Percentiles rank a stretch among this genome's conserved stretches.
phyloP scores from a whole-genome alignment of 345 rosid species.

The Lepidium didymum region DNA sequence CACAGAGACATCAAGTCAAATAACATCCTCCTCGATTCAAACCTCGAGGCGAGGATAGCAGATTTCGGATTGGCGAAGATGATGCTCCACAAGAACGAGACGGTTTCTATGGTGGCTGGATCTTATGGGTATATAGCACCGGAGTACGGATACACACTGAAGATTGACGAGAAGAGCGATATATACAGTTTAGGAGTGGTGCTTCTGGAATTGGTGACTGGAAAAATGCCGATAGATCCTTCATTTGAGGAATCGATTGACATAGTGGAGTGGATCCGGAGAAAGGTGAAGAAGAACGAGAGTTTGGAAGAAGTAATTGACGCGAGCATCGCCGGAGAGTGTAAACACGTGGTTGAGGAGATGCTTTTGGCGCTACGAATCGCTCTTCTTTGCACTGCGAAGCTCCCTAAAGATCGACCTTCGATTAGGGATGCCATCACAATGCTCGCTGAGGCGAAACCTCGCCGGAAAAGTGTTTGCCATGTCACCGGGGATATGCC shows the following conservation, averaged over 20 bases:
- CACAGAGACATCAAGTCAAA: slow-evolving; percentile 94
- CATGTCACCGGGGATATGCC: slow-evolving; percentile 43
- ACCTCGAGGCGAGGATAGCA: slow-evolving; percentile 69
- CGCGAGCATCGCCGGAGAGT: slow-evolving; percentile 59
- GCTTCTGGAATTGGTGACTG: slow-evolving; percentile 73
- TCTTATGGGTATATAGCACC: slow-evolving; percentile 93
- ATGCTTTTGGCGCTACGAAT: slow-evolving; percentile 66
- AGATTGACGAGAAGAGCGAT: slow-evolving; percentile 89
- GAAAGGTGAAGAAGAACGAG: slow-evolving; percentile 45
- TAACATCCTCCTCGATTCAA: slow-evolving; percentile 69
- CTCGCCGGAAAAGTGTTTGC: slow-evolving; percentile 69
- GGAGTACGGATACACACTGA: slow-evolving; percentile 80
- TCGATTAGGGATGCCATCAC: slow-evolving; percentile 73
- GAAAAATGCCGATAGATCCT: slow-evolving; percentile 74
- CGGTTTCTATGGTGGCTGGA: slow-evolving; percentile 89
- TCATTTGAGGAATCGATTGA: slow-evolving; percentile 65
- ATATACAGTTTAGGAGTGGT: slow-evolving; percentile 76
- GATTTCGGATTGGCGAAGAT: slow-evolving; percentile 88
- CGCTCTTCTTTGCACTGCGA: slow-evolving; percentile 72
- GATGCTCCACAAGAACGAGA: slow-evolving; percentile 80
- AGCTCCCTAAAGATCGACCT: slow-evolving; percentile 79
- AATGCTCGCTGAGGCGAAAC: slow-evolving; percentile 90
- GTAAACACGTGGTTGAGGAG: slow-evolving; percentile 79
- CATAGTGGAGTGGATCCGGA: slow-evolving; percentile 62
- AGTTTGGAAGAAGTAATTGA: slow-evolving; percentile 57